Conservation (phyloP, 2,329 filamentous ascomycete species). For the Beauveria sp. region DNA sequence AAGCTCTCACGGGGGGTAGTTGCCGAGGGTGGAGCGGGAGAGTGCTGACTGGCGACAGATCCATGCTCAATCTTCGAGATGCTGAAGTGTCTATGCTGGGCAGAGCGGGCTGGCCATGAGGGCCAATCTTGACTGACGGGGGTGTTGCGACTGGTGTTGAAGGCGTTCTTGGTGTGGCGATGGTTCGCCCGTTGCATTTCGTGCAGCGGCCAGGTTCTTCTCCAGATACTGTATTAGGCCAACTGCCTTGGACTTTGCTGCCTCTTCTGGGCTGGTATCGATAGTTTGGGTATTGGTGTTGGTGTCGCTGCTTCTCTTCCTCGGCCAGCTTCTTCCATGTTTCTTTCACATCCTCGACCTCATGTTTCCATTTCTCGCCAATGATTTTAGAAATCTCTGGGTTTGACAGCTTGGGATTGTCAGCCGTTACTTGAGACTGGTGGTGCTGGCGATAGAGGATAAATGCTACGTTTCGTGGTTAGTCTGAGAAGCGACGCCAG, state of each 20-base stretch:
- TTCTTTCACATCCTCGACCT: conserved; percentile 66
- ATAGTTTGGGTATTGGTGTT: conserved; percentile 86
- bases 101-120: conserved; percentile 16
- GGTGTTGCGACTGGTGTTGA: conserved; percentile 37
- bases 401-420: conserved; percentile 85
- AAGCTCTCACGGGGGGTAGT: conserved; percentile 19
- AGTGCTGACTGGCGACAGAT: conserved; percentile 18
- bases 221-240: conserved; percentile 27
- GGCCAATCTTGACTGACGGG: conserved; percentile 22
- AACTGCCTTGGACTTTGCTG: conserved; percentile 24
- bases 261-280: conserved; percentile 81
- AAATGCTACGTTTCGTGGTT: conserved; percentile 57
- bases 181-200: conserved; percentile 64
- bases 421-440: conserved; percentile 71
- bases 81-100: conserved; percentile 19
- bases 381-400: conserved; percentile 98
- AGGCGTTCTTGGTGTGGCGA: conserved; percentile 54
- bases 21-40: conserved; percentile 18
- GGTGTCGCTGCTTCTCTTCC: conserved; percentile 86
- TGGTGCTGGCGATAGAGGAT: conserved; percentile 95
- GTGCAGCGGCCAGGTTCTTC: conserved; percentile 54
- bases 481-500: not conserved
- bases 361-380: conserved; percentile 80
- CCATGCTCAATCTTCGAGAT: conserved; percentile 22
- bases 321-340: conserved; percentile 87